Percentiles rank a stretch among this genome's conserved stretches.
Evolutionary conservation across 2,329 filamentous ascomycete species (phyloP).

Genomic region (Penicillium sp.): DNA sequence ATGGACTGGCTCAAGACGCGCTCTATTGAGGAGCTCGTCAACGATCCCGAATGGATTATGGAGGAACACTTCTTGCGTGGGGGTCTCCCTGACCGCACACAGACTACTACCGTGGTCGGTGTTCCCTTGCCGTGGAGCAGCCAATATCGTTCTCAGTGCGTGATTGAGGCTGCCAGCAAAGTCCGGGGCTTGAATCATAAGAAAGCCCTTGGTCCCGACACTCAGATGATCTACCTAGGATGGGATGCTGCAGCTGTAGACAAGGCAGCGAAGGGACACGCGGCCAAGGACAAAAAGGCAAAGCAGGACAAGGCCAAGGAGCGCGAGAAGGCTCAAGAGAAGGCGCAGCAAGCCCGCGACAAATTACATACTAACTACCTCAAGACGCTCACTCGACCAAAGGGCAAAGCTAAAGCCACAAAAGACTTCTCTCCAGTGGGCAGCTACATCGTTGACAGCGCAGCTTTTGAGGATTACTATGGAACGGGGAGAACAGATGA

Average conservation of each 20-base stretch:
- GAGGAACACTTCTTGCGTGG: too few species aligned
- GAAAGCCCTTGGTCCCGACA: constrained; percentile 5
- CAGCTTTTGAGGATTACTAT: neutral
- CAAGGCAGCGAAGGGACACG: constrained; percentile 2
- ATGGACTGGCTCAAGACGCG: too few species aligned
- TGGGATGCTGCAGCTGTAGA: constrained; percentile 14
- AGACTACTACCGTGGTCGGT: constrained; percentile 6
- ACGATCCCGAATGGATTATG: too few species aligned
- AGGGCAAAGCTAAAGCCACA: neutral
- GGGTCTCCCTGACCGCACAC: constrained; percentile 11
- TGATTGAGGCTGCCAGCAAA: constrained; percentile 14
- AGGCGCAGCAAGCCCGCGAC: neutral
- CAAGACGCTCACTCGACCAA: neutral
- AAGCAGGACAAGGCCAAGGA: neutral
- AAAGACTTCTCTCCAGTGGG: neutral
- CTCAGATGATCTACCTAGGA: constrained; percentile 14
- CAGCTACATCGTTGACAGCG: neutral
- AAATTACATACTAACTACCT: neutral
- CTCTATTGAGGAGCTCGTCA: too few species aligned
- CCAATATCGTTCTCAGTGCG: neutral
- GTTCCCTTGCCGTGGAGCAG: neutral
- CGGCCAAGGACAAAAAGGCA: neutral
- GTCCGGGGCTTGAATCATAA: constrained; percentile 12
- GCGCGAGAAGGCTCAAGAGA: neutral
- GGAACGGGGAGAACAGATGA: neutral